Evolutionary conservation across 768 basidiomycete genomes (phyloP).

Genomic region (Naganishia vaughanmartiniae): DNA sequence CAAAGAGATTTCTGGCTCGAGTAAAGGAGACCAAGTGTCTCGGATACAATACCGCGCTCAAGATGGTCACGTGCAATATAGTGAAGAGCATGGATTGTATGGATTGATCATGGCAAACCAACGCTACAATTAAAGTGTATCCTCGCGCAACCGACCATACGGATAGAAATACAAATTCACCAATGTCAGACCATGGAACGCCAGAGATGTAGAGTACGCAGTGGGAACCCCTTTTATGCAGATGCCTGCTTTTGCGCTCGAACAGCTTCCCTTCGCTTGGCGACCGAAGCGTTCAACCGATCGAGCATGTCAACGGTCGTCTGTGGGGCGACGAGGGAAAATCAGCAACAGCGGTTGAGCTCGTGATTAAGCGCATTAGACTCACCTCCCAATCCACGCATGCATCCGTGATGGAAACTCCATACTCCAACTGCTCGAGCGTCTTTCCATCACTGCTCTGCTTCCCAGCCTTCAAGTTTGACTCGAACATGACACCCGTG

Average conservation of each 20-base stretch:
- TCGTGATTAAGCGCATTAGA: neutral
- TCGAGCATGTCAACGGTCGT: conserved; percentile 47
- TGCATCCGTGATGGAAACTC: conserved; percentile 50
- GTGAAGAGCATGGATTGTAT: no score
- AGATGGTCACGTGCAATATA: no score
- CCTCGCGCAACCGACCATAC: no score
- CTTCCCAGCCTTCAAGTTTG: conserved; percentile 82
- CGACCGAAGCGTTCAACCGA: conserved; percentile 36
- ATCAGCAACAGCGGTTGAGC: conserved; percentile 25
- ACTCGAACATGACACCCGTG: conserved; percentile 97
- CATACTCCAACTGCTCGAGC: conserved; percentile 69
- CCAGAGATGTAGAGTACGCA: no score
- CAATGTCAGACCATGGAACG: no score
- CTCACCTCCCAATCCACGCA: conserved; percentile 43
- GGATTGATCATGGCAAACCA: neutral
- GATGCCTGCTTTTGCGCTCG: no score
- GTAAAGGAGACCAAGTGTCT: conserved; percentile 7
- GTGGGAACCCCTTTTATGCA: no score
- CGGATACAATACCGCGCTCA: conserved; percentile 1
- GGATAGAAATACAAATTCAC: no score
- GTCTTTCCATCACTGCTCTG: conserved; percentile 85
- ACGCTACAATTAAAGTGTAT: neutral
- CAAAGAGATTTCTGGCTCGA: conserved; percentile 1
- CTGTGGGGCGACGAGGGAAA: neutral
- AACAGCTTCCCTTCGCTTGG: conserved; percentile 31